phyloP scores from a whole-genome alignment of 2,329 filamentous ascomycete genomes.

The Helotiales sp. region DNA sequence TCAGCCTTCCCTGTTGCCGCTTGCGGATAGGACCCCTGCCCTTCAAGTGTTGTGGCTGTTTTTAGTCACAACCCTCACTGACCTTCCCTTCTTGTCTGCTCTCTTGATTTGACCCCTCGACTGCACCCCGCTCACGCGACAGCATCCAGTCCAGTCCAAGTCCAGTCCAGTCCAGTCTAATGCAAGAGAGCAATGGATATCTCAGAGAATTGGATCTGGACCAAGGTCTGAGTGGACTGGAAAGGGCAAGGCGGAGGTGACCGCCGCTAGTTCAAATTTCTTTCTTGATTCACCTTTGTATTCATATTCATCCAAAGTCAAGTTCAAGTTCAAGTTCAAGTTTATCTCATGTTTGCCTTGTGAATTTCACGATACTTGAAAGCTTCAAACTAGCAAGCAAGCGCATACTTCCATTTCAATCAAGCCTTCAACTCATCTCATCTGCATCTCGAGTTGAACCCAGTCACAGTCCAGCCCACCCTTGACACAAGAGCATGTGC shows the following conservation, averaged over 20 bases:
- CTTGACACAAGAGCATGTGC: conserved; percentile 1
- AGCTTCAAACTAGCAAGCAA: neutral
- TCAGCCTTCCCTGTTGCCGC: neutral
- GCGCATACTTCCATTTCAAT: neutral
- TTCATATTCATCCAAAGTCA: neutral
- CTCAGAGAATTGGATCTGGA: neutral
- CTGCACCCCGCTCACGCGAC: conserved; percentile 8
- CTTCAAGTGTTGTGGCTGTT: neutral
- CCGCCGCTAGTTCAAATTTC: conserved; percentile 5
- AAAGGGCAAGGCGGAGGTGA: conserved; percentile 4
- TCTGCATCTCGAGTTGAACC: neutral
- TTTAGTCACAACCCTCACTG: conserved; percentile 9
- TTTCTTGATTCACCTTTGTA: neutral
- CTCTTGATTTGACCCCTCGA: neutral
- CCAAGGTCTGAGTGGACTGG: neutral
- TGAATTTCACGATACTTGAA: neutral
- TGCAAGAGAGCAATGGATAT: neutral
- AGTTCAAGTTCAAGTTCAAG: neutral
- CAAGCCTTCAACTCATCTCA: neutral
- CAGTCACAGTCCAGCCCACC: conserved; percentile 8
- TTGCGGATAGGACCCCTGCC: neutral
- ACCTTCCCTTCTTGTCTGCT: conserved; percentile 2
- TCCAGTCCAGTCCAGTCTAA: neutral
- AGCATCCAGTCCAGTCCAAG: neutral
- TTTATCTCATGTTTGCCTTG: neutral